Conservation (phyloP, 305 asterid species). For the Solanum hybrid region DNA sequence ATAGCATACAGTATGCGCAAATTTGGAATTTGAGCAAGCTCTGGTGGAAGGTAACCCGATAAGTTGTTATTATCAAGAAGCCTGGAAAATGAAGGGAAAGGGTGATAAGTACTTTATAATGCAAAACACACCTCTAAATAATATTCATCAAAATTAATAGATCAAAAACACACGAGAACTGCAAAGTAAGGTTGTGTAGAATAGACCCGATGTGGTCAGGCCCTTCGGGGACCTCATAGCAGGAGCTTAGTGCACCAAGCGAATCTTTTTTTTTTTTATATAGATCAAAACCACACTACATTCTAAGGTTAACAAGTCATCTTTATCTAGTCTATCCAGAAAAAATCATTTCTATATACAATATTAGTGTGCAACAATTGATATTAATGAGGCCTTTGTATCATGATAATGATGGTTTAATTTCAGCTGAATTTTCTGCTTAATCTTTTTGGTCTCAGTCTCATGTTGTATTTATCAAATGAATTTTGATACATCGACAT, state of each 20-base stretch:
- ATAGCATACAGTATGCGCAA: slow-evolving; percentile 66
- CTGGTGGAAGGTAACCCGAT: slow-evolving; percentile 87
- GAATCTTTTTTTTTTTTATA: background rate
- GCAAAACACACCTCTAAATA: background rate
- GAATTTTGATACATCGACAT: background rate
- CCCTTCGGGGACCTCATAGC: background rate
- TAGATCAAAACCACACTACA: background rate
- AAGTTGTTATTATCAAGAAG: slow-evolving; percentile 95
- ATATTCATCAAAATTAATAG: background rate
- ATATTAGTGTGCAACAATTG: background rate
- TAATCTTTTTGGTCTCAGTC: background rate
- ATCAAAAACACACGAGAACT: background rate
- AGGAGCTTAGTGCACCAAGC: background rate
- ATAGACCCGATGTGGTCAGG: background rate
- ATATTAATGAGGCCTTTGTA: background rate
- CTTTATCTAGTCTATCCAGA: background rate
- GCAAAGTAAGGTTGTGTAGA: background rate
- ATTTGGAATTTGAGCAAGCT: slow-evolving; percentile 54
- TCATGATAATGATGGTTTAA: background rate
- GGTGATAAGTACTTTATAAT: background rate
- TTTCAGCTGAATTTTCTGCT: background rate
- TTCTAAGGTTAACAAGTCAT: slow-evolving; percentile 1
- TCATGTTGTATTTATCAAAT: background rate
- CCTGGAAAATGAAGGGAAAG: slow-evolving; percentile 29
- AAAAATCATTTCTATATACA: background rate